Percentiles rank a stretch among this genome's conserved stretches.
Evolutionary conservation across 129 eudicot genomes (phyloP).

Genomic region (Deinandra increscens): DNA sequence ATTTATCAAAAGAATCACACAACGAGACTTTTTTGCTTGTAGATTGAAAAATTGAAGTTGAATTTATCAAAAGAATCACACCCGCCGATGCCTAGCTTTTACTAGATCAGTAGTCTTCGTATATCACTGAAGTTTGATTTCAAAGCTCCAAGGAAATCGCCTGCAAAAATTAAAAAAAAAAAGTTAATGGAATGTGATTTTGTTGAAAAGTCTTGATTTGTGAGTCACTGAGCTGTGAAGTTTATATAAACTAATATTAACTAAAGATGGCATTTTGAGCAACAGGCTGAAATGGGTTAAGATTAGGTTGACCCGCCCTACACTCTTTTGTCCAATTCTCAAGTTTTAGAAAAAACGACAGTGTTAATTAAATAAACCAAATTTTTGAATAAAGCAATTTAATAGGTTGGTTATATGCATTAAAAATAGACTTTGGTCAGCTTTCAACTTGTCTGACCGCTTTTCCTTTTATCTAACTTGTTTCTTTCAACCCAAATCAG

Average conservation of each 20-base stretch:
- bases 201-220: not conserved
- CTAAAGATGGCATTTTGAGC: not conserved
- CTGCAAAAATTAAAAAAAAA: too few relatives aligned
- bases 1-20: constrained; percentile 32
- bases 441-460: not conserved
- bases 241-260: not conserved
- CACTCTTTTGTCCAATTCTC: not conserved
- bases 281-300: not conserved
- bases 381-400: not conserved
- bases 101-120: constrained; percentile 59
- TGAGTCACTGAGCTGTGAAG: too few relatives aligned
- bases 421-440: not conserved
- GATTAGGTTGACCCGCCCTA: not conserved
- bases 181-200: constrained; percentile 6
- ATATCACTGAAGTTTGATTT: constrained; percentile 75
- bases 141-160: constrained; percentile 63
- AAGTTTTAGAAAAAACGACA: not conserved
- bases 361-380: not conserved
- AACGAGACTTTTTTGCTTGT: constrained; percentile 13
- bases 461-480: not conserved
- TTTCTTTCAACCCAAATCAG: not conserved
- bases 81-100: constrained; percentile 11
- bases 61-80: constrained; percentile 32
- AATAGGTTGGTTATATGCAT: not conserved
- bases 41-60: constrained; percentile 18